Evolutionary conservation across 768 basidiomycete species (phyloP), one percentile per base, ranked within the genome.

Genomic region (Arthromyces matolae): DNA sequence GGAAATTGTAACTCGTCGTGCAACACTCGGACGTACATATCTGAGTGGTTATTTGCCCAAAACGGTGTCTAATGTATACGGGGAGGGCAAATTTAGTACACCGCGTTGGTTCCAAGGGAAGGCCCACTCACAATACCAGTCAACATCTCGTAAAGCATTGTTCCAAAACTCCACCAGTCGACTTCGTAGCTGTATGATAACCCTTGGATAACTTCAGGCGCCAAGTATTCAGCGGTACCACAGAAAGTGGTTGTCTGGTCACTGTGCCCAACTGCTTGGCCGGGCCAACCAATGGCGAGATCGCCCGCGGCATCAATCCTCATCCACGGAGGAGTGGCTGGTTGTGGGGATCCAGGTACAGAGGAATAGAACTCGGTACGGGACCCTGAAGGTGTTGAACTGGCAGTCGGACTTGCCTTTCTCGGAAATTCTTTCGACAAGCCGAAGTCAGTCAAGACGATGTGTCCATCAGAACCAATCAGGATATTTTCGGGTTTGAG

Each of bases 161-260:
- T 97, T 28, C 95, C 95, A 59, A 95, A 88, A 55, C 87, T 90
- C 94, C 93, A 99, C 90, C 93, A 95, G 64, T 98, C 95, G 18
- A 95, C 92, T 56, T 93, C 91, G 60, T 93, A 98, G 54, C 86
- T 85, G 62, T 98, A 95, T 16, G 84, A 79, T 57, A 88, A 65
- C 1, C 93, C 90, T 59, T 92, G 89, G 56, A 98, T 92, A 36
- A 98, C 93, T 68, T 99, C 95, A 0, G 96, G 96, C 10, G 96
- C 93, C 6, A 96, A 79, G 58, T 96, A 96, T 67, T 95, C 93
- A 3, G 93, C 93, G n/a, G 93, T 95, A 8, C 93, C 93, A 66
- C 89, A 95, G 62, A 96, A 95, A 7, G 93, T 93, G 20, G 73
- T 82, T 18, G 93, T 93, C 45, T 79, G 72, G 57, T 94, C 88